Base-by-base conservation (phyloP, 2,329 filamentous ascomycete genomes). In the Cytospora schulzeri region DNA sequence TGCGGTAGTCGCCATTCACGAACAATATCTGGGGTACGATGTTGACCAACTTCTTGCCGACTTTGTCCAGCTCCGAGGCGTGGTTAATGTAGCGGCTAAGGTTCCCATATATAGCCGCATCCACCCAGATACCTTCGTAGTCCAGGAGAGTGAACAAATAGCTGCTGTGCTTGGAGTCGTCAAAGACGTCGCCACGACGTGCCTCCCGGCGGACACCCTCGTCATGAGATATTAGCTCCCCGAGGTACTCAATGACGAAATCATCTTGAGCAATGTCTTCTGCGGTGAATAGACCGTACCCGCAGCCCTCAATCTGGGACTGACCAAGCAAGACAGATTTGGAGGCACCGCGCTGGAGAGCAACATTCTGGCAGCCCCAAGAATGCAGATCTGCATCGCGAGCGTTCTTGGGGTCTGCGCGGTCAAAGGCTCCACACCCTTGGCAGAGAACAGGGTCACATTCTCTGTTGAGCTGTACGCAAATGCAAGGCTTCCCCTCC, bases 41-140 rank as follows among this genome's bases (percentile, higher is more conserved):
- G 68, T 88, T 86, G 72, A 88, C 88, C 17, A 56, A 51, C 50
- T 66, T 66, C 57, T 59, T 64, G 61, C 90, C 73, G 68, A 79
- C 70, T 66, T 79, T 78, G 66, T 81, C 78, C 53, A 75, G 74
- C 56, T 81, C 79, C 1, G 82, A 81, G 17, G 90, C 88, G 70
- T 94, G 91, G 74, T 96, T 95, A 74, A 95, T 92, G 76, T 93
- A 95, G 4, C 92, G 87, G 55, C 90, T 88, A 68, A 93, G 88
- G 73, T 94, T 95, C 57, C 91, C 91, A 68, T 90, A 90, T 51
- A 87, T 87, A 24, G 89, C 91, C 8, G 88, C 88, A 72, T 95
- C 92, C 22, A 95, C 84, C 85, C 85, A 87, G 45, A 85, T 86
- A 51, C 85, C 85, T 68, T 87, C 85, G 24, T 83, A 78, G 64